A percentile compares a stretch with the other conserved stretches of the same genome.
These are phyloP conservation scores for Xylariaceae sp. DNA, from an alignment of 2,329 filamentous ascomycete genomes.

Conservation along the genomic window DNA sequence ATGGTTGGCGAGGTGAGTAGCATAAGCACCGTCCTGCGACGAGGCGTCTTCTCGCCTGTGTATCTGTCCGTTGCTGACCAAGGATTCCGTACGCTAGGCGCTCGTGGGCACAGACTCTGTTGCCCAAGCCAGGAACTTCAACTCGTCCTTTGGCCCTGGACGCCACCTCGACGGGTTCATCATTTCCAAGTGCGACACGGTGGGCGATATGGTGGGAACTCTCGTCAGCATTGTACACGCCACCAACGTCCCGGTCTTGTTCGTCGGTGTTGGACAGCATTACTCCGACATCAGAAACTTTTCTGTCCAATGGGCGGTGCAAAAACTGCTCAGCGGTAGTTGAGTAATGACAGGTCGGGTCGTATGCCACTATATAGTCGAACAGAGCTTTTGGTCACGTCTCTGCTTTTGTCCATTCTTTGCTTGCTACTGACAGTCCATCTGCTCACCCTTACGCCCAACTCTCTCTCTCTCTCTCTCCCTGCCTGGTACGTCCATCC, in stretches of 20 bases:
- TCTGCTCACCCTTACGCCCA: too few species aligned
- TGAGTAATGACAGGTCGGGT: slow-evolving; percentile 24
- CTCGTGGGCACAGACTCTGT: slow-evolving; percentile 94
- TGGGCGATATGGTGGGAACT: slow-evolving; percentile 97
- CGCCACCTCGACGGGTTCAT: slow-evolving; percentile 91
- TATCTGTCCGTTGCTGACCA: too few species aligned
- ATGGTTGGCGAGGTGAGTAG: slow-evolving; percentile 72
- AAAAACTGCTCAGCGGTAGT: slow-evolving; percentile 54
- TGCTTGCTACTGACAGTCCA: too few species aligned
- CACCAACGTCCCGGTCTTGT: slow-evolving; percentile 91
- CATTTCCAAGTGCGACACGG: slow-evolving; percentile 97
- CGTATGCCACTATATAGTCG: neutral
- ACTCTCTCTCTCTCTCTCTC: too few species aligned
- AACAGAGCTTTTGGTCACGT: too few species aligned
- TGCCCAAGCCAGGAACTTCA: slow-evolving; percentile 94
- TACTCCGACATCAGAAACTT: slow-evolving; percentile 64
- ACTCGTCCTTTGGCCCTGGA: slow-evolving; percentile 77
- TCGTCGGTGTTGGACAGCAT: slow-evolving; percentile 71
- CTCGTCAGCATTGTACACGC: slow-evolving; percentile 96
- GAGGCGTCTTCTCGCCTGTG: too few species aligned
- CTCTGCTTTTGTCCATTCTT: too few species aligned
- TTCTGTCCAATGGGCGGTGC: slow-evolving; percentile 64
- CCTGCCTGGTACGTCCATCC: too few species aligned
- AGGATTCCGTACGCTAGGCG: slow-evolving; percentile 46
- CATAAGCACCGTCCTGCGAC: too few species aligned